phyloP scores from a whole-genome alignment of 2,329 filamentous ascomycete species.

The Didymella pomorum region DNA sequence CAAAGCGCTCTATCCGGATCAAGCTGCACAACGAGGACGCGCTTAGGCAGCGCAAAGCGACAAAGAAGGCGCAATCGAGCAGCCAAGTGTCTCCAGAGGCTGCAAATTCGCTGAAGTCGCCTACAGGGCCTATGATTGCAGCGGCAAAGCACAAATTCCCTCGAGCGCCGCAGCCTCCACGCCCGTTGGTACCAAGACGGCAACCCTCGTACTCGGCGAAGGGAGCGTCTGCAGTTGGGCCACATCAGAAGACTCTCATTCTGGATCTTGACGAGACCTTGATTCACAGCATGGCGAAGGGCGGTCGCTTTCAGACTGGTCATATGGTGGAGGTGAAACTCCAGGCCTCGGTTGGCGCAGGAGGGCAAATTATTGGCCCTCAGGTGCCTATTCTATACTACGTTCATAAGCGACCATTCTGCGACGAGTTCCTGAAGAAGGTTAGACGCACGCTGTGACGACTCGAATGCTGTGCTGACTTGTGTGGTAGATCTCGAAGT shows the following conservation, averaged over 20 bases:
- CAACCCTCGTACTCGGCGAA: constrained; percentile 80
- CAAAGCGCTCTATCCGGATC: constrained; percentile 85
- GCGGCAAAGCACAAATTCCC: constrained; percentile 71
- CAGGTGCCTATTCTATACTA: constrained; percentile 98
- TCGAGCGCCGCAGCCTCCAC: constrained; percentile 84
- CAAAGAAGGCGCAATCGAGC: constrained; percentile 63
- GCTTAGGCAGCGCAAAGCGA: constrained; percentile 74
- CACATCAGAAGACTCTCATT: constrained; percentile 85
- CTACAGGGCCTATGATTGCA: constrained; percentile 81
- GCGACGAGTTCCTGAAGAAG: constrained; percentile 93
- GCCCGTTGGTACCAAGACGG: constrained; percentile 86
- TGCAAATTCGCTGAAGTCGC: constrained; percentile 84
- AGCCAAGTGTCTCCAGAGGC: constrained; percentile 52
- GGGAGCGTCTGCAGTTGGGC: constrained; percentile 46
- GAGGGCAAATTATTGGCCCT: constrained; percentile 74
- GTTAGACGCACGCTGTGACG: constrained; percentile 54
- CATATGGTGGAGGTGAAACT: constrained; percentile 99
- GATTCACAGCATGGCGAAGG: constrained; percentile 98
- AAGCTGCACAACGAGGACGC: constrained; percentile 85
- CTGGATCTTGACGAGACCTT: constrained; percentile 96
- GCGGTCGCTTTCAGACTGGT: constrained; percentile 91
- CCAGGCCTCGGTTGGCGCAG: constrained; percentile 73
- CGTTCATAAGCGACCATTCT: constrained; percentile 96
- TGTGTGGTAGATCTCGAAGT: constrained; percentile 77
- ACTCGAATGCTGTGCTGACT: constrained; percentile 27